Evolutionary conservation across 148 eudicot genomes (phyloP).

Genomic region (Silene conica): DNA sequence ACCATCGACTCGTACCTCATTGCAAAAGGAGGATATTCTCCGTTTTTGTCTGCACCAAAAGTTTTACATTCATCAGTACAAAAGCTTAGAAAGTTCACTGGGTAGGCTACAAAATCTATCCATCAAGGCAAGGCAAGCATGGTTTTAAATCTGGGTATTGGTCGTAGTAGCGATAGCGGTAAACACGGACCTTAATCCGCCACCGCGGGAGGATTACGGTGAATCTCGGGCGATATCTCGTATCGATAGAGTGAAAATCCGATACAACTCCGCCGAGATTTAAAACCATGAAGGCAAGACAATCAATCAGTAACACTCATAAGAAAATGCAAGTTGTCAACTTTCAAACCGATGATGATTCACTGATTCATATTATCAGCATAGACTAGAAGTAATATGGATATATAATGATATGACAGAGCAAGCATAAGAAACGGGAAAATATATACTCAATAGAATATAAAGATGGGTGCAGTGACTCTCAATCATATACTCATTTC

Average conservation of each 20-base stretch:
- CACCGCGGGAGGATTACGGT: too few relatives aligned
- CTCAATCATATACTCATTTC: neutral
- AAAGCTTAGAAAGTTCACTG: neutral
- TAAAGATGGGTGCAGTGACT: neutral
- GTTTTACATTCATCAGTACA: neutral
- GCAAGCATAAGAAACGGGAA: neutral
- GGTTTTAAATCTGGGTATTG: too few relatives aligned
- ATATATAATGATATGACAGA: neutral
- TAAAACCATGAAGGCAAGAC: slow-evolving; percentile 5
- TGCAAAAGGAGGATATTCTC: slow-evolving; percentile 47
- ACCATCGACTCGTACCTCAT: slow-evolving; percentile 21
- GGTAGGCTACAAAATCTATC: neutral
- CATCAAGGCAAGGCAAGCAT: slow-evolving; percentile 10
- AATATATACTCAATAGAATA: neutral
- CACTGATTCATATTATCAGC: neutral
- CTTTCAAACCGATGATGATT: neutral
- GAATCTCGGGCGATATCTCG: too few relatives aligned
- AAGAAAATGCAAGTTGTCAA: neutral
- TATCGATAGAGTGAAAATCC: too few relatives aligned
- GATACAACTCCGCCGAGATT: too few relatives aligned
- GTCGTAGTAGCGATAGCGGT: too few relatives aligned
- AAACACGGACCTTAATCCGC: too few relatives aligned
- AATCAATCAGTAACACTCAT: slow-evolving; percentile 1
- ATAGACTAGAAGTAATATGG: neutral
- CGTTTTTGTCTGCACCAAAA: slow-evolving; percentile 49